Base-by-base conservation (phyloP, 768 basidiomycete species). In the Mycena pura region DNA sequence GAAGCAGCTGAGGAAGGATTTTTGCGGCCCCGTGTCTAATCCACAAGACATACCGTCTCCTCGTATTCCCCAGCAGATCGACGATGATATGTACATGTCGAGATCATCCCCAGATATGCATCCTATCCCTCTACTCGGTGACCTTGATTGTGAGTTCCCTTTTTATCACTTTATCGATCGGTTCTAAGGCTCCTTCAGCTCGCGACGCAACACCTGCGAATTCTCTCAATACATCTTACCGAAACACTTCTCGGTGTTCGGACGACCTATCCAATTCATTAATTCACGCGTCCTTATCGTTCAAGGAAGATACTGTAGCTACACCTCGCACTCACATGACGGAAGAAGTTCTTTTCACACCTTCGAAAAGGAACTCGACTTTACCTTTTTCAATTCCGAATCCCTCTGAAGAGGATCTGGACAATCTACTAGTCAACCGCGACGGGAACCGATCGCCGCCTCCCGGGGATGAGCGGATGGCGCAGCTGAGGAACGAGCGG, bases 401-500 rank as follows among this genome's bases (percentile, higher is more conserved):
- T 29, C 36, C 56, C 31, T 74, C 73, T 28, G 70, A 70, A 51
- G 64, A 64, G 27, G 61, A 70, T 64, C 39, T 69, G 49, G 62
- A 57, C 52, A 50, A 62, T 49, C 32, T 60, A 38, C 21, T 63
- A 17, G 49, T 50, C 43, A 62, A 73, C 39, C 64, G 69, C 32
- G 68, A 72, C 56, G 78, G 78, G 22, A 79, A 81, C 63, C 72
- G 75, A 19, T 79, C 79, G 5, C 79, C 77, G 2, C 69, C 76
- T 0, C 77, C 78, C 1, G 66, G 62, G 24, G 78, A 83, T 45
- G 76, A 78, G 17, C 60, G 63, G 6, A 68, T 77, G n/a, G 70
- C 76, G 15, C 79, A 84, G 44, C 72, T 77, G 40, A 78, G 77
- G 63, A 81, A 89, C 57, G 92, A 93, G 74, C 76, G 86, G 60